A percentile compares a stretch with the other conserved stretches of the same genome.
Evolutionary conservation across 139 green algal species (phyloP).

Genomic region (Nannochloris sp.): DNA sequence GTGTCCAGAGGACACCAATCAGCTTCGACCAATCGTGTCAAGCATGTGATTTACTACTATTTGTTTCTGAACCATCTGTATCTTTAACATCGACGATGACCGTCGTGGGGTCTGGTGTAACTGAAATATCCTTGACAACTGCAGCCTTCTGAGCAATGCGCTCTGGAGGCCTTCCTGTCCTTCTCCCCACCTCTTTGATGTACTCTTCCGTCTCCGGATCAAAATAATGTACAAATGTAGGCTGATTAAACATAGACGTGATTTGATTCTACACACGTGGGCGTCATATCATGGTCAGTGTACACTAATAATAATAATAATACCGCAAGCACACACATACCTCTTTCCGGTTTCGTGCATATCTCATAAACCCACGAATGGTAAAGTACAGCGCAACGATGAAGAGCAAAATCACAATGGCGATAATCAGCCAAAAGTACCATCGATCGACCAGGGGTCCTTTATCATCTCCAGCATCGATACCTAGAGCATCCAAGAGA

Average conservation of each 20-base stretch:
- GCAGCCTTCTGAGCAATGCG: not conserved
- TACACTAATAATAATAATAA: not conserved
- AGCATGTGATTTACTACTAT: not conserved
- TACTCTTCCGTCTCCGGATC: not conserved
- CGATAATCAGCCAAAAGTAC: constrained; percentile 4
- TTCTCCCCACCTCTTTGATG: not conserved
- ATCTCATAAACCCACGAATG: not conserved
- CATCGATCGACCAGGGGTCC: not conserved
- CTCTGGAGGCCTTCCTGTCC: not conserved
- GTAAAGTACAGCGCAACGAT: not conserved
- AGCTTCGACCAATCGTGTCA: not conserved
- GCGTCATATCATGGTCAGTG: too few species aligned
- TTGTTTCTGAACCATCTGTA: too few species aligned
- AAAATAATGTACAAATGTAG: not conserved
- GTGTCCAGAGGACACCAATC: not conserved
- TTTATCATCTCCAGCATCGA: not conserved
- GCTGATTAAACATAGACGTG: not conserved
- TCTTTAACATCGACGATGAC: too few species aligned
- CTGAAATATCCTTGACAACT: not conserved
- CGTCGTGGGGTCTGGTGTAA: not conserved
- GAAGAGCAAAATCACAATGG: not conserved
- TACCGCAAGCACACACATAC: not conserved
- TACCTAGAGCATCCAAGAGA: not conserved
- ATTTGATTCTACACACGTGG: not conserved
- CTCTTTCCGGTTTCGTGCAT: not conserved